Evolutionary conservation across 1,139 yeast genomes (phyloP).

Genomic region (Lizanozyma gosingica): DNA sequence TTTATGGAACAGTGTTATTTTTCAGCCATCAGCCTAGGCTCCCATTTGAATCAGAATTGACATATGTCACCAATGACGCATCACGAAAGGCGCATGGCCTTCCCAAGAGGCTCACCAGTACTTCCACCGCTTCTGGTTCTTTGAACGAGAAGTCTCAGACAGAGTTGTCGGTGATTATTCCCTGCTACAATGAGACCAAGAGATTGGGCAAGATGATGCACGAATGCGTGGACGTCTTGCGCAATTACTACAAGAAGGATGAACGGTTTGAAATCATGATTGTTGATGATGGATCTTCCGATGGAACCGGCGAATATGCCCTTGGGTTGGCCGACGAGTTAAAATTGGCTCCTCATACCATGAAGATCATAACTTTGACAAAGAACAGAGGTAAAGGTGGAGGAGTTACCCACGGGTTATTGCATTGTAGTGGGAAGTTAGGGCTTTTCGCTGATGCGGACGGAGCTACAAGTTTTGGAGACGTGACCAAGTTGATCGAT

Average conservation of each 20-base stretch:
- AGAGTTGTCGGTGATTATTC: constrained; percentile 69
- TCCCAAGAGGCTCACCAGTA: constrained; percentile 17
- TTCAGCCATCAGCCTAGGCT: constrained; percentile 59
- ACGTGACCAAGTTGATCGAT: constrained; percentile 45
- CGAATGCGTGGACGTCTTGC: constrained; percentile 59
- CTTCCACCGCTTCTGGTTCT: neutral
- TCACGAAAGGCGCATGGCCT: constrained; percentile 13
- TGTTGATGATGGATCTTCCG: constrained; percentile 88
- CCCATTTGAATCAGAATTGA: constrained; percentile 43
- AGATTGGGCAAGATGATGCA: constrained; percentile 69
- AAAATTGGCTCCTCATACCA: constrained; percentile 44
- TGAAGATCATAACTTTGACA: constrained; percentile 61
- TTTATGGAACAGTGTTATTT: constrained; percentile 35
- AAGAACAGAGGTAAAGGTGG: constrained; percentile 95
- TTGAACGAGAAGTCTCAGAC: constrained; percentile 15
- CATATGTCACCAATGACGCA: constrained; percentile 35
- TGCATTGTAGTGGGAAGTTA: constrained; percentile 63
- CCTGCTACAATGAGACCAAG: constrained; percentile 80
- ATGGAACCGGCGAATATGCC: constrained; percentile 71
- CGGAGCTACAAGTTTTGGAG: constrained; percentile 84
- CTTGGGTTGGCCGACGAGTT: constrained; percentile 51
- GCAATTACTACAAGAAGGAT: constrained; percentile 17
- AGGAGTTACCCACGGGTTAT: constrained; percentile 91
- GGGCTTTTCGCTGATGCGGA: constrained; percentile 94
- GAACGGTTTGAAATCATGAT: constrained; percentile 63